Base-by-base conservation (phyloP, 176 grass and related monocot species). In the Juncus inflexus region DNA sequence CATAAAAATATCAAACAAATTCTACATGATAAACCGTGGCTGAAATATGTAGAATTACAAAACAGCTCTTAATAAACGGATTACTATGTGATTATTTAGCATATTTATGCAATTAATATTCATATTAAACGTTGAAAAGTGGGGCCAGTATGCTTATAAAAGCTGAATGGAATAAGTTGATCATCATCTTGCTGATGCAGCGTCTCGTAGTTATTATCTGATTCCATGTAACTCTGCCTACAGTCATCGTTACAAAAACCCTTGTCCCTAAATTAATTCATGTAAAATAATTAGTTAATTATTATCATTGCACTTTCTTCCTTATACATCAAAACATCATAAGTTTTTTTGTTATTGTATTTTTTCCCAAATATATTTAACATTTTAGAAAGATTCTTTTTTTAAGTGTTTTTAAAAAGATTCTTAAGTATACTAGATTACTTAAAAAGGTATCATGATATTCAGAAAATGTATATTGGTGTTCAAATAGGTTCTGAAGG, bases 201-300 rank as follows among this genome's bases (percentile, higher is more conserved):
- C 7, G 72, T 43, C 62, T 83, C 71, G 10, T 69, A 80, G 71
- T 84, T 79, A 61, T 70, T 83, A 67, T 83, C 87, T 49, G 80
- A 72, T 62, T 83, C 83, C 65, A 90, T 90, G 72, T 83, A 86
- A 61, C 65, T 83, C 40, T 90, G 76, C 73, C 87, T 57, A 83
- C 87, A 86, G 58, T 86, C 87, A 35, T 47, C 12, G 63, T 83
- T 90, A 59, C 87, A 90, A 77, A 90, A 90, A 50, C 83, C 72
- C 77, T 90, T 86, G 56, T 90, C 87, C 67, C 67, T 71, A 52
- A 43, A 71, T 28, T 28, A 69, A 12, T 16, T 28, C 19, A 58
- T 55, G 42, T 16, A 71, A 59, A 35, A 71, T 6, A 55, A 37
- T 36, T 12, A 59, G 35, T 37, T 55, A 55, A 37, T 40, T 3